Conservation (phyloP, 768 basidiomycete genomes). For the Filobasidium wieringae region DNA sequence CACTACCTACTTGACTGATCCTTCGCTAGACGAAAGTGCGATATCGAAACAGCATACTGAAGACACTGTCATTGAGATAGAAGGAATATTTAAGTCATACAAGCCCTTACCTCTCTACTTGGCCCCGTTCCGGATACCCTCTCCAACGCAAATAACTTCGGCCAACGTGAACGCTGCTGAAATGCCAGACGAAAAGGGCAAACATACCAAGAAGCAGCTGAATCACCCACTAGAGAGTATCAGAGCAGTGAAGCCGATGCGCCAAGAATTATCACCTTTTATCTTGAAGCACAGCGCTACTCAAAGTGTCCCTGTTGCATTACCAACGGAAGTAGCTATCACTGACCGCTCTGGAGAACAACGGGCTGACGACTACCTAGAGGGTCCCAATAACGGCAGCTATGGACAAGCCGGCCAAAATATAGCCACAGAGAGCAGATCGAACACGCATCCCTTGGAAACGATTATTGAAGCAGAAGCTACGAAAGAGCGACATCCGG, state of each 20-base stretch:
- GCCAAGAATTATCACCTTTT: neutral
- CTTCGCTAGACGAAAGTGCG: neutral
- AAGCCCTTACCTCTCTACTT: neutral
- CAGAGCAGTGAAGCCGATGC: neutral
- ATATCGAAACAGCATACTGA: neutral
- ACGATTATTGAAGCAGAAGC: too few species aligned
- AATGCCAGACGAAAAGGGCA: too few species aligned
- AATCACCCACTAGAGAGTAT: neutral
- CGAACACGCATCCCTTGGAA: too few species aligned
- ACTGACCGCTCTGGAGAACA: too few species aligned
- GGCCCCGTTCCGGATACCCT: neutral
- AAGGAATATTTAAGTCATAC: neutral
- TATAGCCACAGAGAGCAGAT: too few species aligned
- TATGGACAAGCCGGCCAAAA: too few species aligned
- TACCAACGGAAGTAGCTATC: too few species aligned
- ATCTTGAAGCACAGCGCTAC: too few species aligned
- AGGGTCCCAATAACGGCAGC: too few species aligned
- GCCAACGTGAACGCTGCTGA: neutral
- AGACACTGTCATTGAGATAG: neutral
- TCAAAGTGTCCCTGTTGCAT: too few species aligned
- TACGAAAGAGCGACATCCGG: too few species aligned
- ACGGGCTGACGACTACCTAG: too few species aligned
- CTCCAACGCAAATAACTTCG: neutral
- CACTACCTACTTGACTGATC: neutral
- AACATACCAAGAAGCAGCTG: neutral